Evolutionary conservation across 352 stramenopile species (phyloP).

Genomic region (Phytopythium cucurbitacearum): DNA sequence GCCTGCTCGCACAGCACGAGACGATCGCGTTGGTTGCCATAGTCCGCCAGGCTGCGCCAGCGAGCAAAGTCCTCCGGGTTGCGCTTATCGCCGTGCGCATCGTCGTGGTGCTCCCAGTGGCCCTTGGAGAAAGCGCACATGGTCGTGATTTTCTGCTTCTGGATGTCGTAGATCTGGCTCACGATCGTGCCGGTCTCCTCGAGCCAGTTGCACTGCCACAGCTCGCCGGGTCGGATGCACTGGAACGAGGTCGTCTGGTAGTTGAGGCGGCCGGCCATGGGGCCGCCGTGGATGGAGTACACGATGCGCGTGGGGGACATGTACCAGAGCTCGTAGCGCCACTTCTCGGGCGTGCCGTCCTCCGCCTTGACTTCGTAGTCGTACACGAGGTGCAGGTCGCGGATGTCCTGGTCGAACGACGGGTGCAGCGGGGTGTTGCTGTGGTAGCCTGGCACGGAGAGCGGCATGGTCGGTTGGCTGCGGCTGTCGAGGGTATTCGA

Average conservation of each 20-base stretch:
- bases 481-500: too few species aligned
- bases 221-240: slow-evolving; percentile 47
- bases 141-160: slow-evolving; percentile 42
- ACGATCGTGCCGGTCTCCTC: slow-evolving; percentile 55
- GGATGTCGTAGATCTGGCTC: slow-evolving; percentile 47
- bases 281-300: slow-evolving; percentile 53
- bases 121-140: slow-evolving; percentile 54
- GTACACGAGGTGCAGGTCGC: slow-evolving; percentile 47
- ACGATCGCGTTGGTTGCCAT: slow-evolving; percentile 40
- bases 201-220: slow-evolving; percentile 63
- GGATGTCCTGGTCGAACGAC: slow-evolving; percentile 54
- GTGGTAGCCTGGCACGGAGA: slow-evolving; percentile 44
- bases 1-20: slow-evolving; percentile 49
- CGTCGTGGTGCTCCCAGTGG: slow-evolving; percentile 40
- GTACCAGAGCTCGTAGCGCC: slow-evolving; percentile 63
- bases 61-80: slow-evolving; percentile 46
- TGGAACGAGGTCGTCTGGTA: slow-evolving; percentile 55
- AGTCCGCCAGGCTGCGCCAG: slow-evolving; percentile 45
- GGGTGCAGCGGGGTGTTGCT: slow-evolving; percentile 48
- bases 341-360: slow-evolving; percentile 45
- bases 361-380: slow-evolving; percentile 39
- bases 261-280: slow-evolving; percentile 50
- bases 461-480: slow-evolving; percentile 10
- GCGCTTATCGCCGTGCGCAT: slow-evolving; percentile 52
- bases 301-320: slow-evolving; percentile 49